Percentiles rank a stretch among this genome's conserved stretches.
Evolutionary conservation across 352 stramenopile species (phyloP).

Genomic region (Phytopythium chamaehyphon): DNA sequence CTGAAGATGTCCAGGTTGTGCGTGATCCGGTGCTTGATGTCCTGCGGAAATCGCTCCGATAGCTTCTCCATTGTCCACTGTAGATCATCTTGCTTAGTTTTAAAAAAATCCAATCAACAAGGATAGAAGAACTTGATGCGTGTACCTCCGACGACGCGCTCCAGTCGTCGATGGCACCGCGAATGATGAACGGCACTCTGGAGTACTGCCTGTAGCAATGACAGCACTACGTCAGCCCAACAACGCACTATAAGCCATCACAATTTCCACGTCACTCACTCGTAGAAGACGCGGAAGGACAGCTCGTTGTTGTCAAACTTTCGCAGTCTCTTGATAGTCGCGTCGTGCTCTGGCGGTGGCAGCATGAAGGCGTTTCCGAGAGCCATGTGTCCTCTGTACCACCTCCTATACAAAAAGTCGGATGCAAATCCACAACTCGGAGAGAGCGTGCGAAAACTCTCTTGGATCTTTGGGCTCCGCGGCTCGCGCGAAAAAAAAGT

Average conservation of each 20-base stretch:
- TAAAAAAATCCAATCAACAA: not conserved
- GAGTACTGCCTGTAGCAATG: constrained; percentile 47
- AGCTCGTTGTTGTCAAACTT: constrained; percentile 55
- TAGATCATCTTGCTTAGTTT: not conserved
- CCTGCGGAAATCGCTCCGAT: constrained; percentile 32
- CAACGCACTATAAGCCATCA: not conserved
- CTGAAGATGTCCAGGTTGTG: constrained; percentile 79
- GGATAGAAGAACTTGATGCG: not conserved
- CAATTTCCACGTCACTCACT: constrained; percentile 28
- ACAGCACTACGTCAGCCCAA: no score
- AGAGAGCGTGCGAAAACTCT: constrained; percentile 7
- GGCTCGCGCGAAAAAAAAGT: constrained; percentile 69
- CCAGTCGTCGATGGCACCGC: constrained; percentile 65
- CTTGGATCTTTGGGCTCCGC: constrained; percentile 17
- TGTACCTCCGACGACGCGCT: constrained; percentile 57
- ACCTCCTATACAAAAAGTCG: constrained; percentile 85
- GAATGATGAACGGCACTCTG: constrained; percentile 67
- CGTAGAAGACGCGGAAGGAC: constrained; percentile 67
- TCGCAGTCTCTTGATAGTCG: constrained; percentile 39
- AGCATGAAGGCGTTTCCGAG: constrained; percentile 48
- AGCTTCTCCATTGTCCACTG: constrained; percentile 78
- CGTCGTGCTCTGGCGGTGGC: constrained; percentile 33
- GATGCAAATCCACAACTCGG: constrained; percentile 50
- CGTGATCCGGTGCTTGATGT: constrained; percentile 59
- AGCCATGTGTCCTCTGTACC: constrained; percentile 76